Base-by-base conservation (phyloP, 164 flowering plant species). In the Berberis vulgaris region DNA sequence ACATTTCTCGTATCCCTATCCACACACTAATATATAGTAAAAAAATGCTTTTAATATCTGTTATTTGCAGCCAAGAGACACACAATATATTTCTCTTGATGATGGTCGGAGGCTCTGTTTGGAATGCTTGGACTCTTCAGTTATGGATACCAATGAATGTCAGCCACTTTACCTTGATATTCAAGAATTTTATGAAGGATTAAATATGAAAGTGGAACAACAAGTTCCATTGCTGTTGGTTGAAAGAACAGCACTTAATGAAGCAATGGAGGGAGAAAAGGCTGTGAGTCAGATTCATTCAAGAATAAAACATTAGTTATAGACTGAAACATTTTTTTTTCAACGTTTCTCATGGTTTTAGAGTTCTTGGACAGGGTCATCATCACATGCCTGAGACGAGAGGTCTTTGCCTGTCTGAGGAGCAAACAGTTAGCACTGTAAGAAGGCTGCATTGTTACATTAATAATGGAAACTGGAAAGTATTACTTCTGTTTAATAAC, bases 301-400 rank as follows among this genome's bases (percentile, higher is more conserved):
- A 57, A 40, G 2, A 26, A 26, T 26, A 26, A 26, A 26, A 26
- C 26, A 26, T 26, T 26, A 26, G 26, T 26, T 26, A 26, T 26
- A 26, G 26, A 26, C 26, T 26, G 26, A 26, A 26, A 26, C 26
- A 26, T 26, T 26, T 26, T 26, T 26, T 26, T 26, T 26, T 26
- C 26, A 26, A 26, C 26, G 26, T 26, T 26, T 26, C 26, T 26
- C 26, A 26, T 26, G 26, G 26, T 26, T 26, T 53, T 71, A 7
- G 55, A 4, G n/a, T 26, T 38, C 26, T 26, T 76, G 47, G 60
- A 49, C 81, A 91, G 97, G 96, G 96, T 44, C 84, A 85, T 77
- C 84, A 88, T 79, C 93, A 88, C 73, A 78, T 89, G 85, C 94
- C 97, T 45, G 97, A 91, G 79, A 88, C 97, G 3, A 76, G 96